phyloP scores from a whole-genome alignment of 257 asterid species.

The Penstemon eatonii region DNA sequence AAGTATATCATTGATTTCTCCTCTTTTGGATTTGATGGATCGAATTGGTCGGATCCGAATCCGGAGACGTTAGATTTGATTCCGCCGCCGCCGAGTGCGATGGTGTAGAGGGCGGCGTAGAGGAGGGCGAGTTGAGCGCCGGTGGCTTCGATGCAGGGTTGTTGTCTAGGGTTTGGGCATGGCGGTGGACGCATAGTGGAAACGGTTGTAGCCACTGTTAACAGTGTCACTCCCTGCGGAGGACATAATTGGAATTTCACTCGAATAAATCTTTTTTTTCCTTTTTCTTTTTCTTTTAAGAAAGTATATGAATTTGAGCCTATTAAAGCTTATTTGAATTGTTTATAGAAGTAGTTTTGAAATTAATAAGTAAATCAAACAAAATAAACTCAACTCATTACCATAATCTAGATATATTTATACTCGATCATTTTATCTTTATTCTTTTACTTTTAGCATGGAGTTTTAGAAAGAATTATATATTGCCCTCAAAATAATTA shows the following conservation, averaged over 20 bases:
- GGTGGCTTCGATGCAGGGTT: constrained; percentile 55
- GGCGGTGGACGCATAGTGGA: constrained; percentile 78
- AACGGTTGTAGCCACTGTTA: constrained; percentile 68
- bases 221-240: constrained; percentile 61
- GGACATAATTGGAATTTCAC: too few relatives aligned
- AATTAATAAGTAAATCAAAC: too few relatives aligned
- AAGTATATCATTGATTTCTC: constrained; percentile 67
- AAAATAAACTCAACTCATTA: too few relatives aligned
- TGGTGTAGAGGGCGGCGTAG: constrained; percentile 71
- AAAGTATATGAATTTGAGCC: too few relatives aligned
- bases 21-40: constrained; percentile 58
- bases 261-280: not conserved
- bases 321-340: too few relatives aligned
- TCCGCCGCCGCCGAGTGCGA: constrained; percentile 87
- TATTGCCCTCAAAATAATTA: too few relatives aligned
- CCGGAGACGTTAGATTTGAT: constrained; percentile 89
- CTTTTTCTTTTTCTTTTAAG: too few relatives aligned
- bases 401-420: too few relatives aligned
- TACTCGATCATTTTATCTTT: too few relatives aligned
- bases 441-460: too few relatives aligned
- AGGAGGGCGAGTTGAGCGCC: constrained; percentile 62
- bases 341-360: too few relatives aligned
- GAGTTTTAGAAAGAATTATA: too few relatives aligned
- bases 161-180: constrained; percentile 43
- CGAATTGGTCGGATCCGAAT: constrained; percentile 88